Evolutionary conservation across 2,329 filamentous ascomycete genomes (phyloP), one percentile per base, ranked within the genome.

Genomic region (Onygena corvina): DNA sequence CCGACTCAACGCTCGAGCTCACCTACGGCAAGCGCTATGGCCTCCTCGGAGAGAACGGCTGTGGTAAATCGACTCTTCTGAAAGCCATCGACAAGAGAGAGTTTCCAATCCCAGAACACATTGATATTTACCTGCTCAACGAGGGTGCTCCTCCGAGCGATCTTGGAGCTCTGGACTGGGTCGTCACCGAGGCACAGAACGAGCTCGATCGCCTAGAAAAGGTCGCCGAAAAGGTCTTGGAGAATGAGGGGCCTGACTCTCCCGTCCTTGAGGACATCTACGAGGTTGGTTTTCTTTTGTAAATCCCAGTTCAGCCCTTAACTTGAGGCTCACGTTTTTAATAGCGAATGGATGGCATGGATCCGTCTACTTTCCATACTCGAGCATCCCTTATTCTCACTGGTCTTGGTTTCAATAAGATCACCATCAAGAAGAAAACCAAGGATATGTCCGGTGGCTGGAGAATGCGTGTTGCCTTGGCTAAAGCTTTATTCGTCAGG

Each of bases 381-480:
- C 87, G 92, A 65, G 92, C 92, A 53, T 94, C 90, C 50, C 82
- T 95, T 58, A 98, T 98, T 67, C 72, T 98, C 60, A 98, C 92
- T 50, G 92, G 92, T 88, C 84, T 98, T 52, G 92, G 92, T 58
- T 98, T 98, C 81, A 94, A 98, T 82, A 96, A 96, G 77, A 73
- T 71, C 60, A 98, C 93, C 50, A 96, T 98, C 65, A 76, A 93
- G 71, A 98, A 98, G 80, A 95, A 93, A 81, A 98, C 93, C 61
- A 98, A 96, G 80, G 93, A 98, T 69, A 98, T 98, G 93, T 98
- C 92, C 58, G 92, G 92, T 86, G 92, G 92, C 61, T 98, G 92
- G 92, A 83, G 90, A 76, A 98, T 98, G 92, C 87, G 93, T 79
- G 92, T 98, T 52, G 92, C 92, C 51, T 82, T 98, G 53, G 92